Conservation (phyloP, 2,329 filamentous ascomycete species). For the Dendrostoma leiphaemia region DNA sequence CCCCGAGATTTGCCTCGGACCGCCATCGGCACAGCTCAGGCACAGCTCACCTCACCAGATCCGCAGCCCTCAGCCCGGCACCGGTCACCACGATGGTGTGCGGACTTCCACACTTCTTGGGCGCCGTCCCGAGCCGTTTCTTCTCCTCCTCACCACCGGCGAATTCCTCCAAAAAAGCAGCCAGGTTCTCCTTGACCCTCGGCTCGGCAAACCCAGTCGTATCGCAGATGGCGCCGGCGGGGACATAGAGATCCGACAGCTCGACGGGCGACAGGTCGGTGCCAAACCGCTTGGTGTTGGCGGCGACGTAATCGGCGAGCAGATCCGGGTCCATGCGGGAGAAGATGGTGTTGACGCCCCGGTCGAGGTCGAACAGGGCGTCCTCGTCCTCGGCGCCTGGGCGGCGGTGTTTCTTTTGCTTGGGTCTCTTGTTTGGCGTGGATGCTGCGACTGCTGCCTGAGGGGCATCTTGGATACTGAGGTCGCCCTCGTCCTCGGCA, state of each 20-base stretch:
- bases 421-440: constrained; percentile 38
- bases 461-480: constrained; percentile 14
- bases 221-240: constrained; percentile 74
- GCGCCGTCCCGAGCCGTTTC: constrained; percentile 59
- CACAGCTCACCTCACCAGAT: constrained; percentile 63
- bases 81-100: constrained; percentile 89
- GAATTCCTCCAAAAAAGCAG: constrained; percentile 73
- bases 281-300: constrained; percentile 75
- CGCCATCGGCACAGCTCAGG: neutral
- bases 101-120: constrained; percentile 68
- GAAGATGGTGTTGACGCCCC: constrained; percentile 77
- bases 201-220: constrained; percentile 70
- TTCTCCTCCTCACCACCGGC: constrained; percentile 37
- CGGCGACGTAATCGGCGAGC: constrained; percentile 80
- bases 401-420: constrained; percentile 32
- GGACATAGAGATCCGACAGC: constrained; percentile 76
- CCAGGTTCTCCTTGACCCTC: constrained; percentile 69
- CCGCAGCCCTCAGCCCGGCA: constrained; percentile 81
- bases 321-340: constrained; percentile 79
- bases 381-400: constrained; percentile 51
- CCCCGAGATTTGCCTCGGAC: neutral
- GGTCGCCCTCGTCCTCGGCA: constrained; percentile 40
- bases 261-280: constrained; percentile 80
- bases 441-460: neutral
- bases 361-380: constrained; percentile 61